Evolutionary conservation across 768 basidiomycete genomes (phyloP), one percentile per base, ranked within the genome.

Genomic region (Kwoniella mangroviensis): DNA sequence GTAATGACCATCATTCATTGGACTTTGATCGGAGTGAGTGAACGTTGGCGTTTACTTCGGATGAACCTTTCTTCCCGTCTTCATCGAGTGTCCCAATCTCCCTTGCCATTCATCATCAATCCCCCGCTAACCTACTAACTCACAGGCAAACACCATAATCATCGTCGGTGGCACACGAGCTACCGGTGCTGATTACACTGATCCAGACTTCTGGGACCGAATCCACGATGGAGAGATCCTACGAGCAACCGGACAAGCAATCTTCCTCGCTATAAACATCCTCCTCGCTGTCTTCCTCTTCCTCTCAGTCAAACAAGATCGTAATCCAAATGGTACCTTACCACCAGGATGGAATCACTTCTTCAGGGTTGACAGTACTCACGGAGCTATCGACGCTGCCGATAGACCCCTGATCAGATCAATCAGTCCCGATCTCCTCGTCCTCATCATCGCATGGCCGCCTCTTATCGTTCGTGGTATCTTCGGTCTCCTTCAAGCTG

Each of bases 361-460:
- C 63, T 59, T 68, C 57, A 34, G 71, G 22, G 71, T 72, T 34
- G 49, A 28, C 3, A 41, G 24, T 11, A 49, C 63, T 40, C 67
- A 68, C 58, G 71, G 71, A 5, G 62, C 53, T 42, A 28, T 59
- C 34, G 71, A 72, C 51, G 49, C 58, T 5, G 64, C 55, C 42
- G 43, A 60, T 42, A 52, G 56, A 26, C 67, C 60, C 12, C 65
- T 52, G 21, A 73, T 61, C 19, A 24, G 49, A 19, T 28, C 42
- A 17, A 61, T 67, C 49, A 51, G 42, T 21, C 66, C 66, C 15
- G 66, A 67, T 22, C 19, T 67, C 4, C 42, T 67, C 52, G 56
- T 73, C 15, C 56, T 75, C 40, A 22, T 71, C 56, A 21, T 64
- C 60, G 68, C 70, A n/a, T 75, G 75, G 75, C 72, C 70, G 19